Conservation (phyloP, 139 green algal genomes). For the Chlorella sorokiniana region DNA sequence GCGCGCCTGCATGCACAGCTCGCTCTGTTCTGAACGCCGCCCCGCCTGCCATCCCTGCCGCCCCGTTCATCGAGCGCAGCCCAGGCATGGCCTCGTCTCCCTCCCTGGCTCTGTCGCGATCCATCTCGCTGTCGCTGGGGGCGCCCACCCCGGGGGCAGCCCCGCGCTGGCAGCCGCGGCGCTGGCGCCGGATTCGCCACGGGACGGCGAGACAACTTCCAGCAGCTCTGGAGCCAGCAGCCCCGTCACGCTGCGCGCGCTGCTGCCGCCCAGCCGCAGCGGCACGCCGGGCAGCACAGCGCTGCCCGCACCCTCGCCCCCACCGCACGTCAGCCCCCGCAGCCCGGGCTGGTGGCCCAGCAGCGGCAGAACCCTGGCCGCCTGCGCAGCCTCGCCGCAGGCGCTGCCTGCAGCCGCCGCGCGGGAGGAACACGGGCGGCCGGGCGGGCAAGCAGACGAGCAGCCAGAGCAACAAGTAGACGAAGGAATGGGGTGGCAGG, state of each 20-base stretch:
- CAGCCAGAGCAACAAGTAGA: no score
- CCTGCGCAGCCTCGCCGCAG: no score
- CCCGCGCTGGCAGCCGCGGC: not conserved
- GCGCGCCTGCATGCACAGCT: not conserved
- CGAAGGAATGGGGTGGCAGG: no score
- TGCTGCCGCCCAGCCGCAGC: not conserved
- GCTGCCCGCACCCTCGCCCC: not conserved
- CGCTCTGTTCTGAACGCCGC: not conserved
- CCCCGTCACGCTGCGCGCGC: conserved; percentile 9
- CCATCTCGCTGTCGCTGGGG: not conserved
- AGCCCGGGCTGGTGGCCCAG: not conserved
- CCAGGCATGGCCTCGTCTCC: not conserved
- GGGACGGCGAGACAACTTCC: not conserved
- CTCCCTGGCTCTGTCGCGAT: conserved; percentile 5
- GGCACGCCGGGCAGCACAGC: no score
- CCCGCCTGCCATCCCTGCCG: not conserved
- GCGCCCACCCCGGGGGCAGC: not conserved
- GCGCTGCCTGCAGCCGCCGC: no score
- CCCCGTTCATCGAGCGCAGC: not conserved
- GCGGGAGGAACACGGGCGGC: no score
- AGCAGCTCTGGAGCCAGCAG: not conserved
- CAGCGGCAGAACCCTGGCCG: not conserved
- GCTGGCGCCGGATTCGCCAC: not conserved
- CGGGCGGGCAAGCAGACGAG: no score
- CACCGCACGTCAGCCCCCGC: not conserved